Conservation (phyloP, 2,329 filamentous ascomycete genomes). For the Scytalidium sp. region DNA sequence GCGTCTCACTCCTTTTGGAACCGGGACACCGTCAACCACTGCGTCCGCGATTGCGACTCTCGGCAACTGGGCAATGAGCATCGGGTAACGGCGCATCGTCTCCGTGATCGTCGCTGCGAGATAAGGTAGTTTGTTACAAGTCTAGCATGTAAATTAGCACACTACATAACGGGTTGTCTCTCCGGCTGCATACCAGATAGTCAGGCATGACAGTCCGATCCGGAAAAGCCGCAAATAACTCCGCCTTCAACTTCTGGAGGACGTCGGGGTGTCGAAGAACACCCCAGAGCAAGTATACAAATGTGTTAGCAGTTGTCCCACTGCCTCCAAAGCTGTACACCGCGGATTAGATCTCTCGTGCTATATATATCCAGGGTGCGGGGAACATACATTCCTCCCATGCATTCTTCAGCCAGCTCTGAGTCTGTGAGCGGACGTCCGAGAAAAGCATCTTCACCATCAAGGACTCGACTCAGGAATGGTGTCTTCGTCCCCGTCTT, state of each 20-base stretch:
- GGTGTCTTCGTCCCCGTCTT: too few relatives aligned
- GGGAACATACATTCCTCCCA: slow-evolving; percentile 7
- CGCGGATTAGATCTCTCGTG: background rate
- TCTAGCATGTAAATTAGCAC: too few relatives aligned
- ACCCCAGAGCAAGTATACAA: slow-evolving; percentile 6
- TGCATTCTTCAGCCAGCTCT: slow-evolving; percentile 7
- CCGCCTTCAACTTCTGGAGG: slow-evolving; percentile 23
- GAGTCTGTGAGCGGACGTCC: slow-evolving; percentile 2
- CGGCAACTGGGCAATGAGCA: slow-evolving; percentile 18
- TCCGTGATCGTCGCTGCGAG: slow-evolving; percentile 40
- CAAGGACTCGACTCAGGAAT: too few relatives aligned
- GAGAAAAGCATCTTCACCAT: background rate
- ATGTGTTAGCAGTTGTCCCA: slow-evolving; percentile 7
- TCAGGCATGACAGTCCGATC: slow-evolving; percentile 4
- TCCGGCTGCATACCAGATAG: too few relatives aligned
- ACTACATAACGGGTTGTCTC: background rate
- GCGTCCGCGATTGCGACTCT: slow-evolving; percentile 23
- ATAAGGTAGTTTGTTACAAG: too few relatives aligned
- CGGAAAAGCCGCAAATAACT: too few relatives aligned
- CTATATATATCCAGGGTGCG: too few relatives aligned
- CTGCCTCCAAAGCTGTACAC: slow-evolving; percentile 6
- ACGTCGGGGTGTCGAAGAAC: slow-evolving; percentile 26
- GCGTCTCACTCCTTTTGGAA: slow-evolving; percentile 36
- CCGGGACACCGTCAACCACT: too few relatives aligned
- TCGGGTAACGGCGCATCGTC: slow-evolving; percentile 23